These are phyloP conservation scores for Rhynchosporium agropyri DNA, from an alignment of 2,329 filamentous ascomycete species.

Conservation along the genomic window DNA sequence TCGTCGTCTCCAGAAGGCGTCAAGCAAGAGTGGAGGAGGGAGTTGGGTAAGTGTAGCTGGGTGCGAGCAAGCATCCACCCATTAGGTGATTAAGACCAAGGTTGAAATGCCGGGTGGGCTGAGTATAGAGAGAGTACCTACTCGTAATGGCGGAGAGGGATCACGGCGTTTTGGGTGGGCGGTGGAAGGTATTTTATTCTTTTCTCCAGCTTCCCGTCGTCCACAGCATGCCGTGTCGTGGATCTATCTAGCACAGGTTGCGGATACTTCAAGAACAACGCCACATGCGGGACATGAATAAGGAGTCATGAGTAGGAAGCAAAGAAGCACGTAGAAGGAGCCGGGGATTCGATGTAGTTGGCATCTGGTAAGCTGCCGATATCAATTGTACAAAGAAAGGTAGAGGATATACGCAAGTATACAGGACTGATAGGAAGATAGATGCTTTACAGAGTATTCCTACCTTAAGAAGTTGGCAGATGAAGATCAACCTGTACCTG, in stretches of 20 bases:
- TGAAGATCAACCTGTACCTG: no score
- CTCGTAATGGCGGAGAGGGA: background rate
- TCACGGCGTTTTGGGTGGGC: background rate
- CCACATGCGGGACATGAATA: constrained; percentile 10
- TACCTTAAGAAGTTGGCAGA: no score
- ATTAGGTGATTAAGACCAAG: constrained; percentile 1
- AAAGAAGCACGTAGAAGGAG: constrained; percentile 9
- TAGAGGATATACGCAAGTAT: no score
- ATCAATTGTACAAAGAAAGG: no score
- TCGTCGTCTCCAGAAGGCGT: constrained; percentile 12
- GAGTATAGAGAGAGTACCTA: background rate
- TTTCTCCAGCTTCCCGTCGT: background rate
- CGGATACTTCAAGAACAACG: constrained; percentile 17
- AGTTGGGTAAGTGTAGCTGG: background rate
- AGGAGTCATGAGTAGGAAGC: constrained; percentile 2
- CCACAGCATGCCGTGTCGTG: constrained; percentile 21
- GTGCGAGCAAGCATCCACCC: background rate
- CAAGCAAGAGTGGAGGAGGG: constrained; percentile 14
- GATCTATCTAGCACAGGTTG: background rate
- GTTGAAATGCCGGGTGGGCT: constrained; percentile 16
- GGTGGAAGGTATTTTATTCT: constrained; percentile 1
- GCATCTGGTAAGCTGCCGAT: no score
- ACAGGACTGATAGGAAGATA: no score
- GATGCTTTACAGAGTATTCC: no score
- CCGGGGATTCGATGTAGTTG: no score